These are phyloP conservation scores for Kodamaea kakaduensis DNA, from an alignment of 805 yeast species.

Conservation along the genomic window DNA sequence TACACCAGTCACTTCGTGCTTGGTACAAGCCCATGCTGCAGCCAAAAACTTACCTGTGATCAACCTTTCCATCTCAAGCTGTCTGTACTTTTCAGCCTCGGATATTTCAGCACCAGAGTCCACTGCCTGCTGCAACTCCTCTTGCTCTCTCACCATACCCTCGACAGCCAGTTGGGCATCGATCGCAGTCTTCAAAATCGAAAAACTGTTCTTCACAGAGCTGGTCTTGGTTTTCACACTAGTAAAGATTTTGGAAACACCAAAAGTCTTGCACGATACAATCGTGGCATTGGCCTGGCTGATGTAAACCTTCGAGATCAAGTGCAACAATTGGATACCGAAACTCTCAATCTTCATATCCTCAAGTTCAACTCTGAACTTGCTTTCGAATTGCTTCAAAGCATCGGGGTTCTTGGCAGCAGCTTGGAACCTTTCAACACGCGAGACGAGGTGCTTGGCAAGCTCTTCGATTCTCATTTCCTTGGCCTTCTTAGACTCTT, in stretches of 20 bases:
- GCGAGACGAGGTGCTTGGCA: slow-evolving; percentile 43
- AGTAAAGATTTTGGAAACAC: slow-evolving; percentile 79
- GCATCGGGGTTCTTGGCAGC: slow-evolving; percentile 63
- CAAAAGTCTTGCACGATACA: slow-evolving; percentile 75
- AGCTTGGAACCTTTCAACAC: slow-evolving; percentile 49
- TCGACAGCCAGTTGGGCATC: slow-evolving; percentile 77
- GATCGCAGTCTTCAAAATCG: slow-evolving; percentile 74
- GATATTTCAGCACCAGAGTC: slow-evolving; percentile 30
- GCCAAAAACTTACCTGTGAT: slow-evolving; percentile 87
- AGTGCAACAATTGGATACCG: slow-evolving; percentile 81
- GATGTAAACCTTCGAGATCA: slow-evolving; percentile 77
- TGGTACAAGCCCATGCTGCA: slow-evolving; percentile 93
- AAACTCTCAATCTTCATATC: slow-evolving; percentile 91
- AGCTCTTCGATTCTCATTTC: slow-evolving; percentile 49
- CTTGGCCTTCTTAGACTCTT: slow-evolving; percentile 50
- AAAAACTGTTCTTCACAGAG: slow-evolving; percentile 77
- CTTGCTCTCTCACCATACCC: slow-evolving; percentile 70
- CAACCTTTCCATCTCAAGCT: slow-evolving; percentile 72
- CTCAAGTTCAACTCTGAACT: slow-evolving; percentile 61
- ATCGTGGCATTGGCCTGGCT: slow-evolving; percentile 71
- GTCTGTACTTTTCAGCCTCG: slow-evolving; percentile 32
- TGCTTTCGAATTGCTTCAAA: slow-evolving; percentile 48
- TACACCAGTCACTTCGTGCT: slow-evolving; percentile 82
- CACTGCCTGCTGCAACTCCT: slow-evolving; percentile 26
- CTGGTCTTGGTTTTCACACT: slow-evolving; percentile 81